Conservation (phyloP, 2,329 filamentous ascomycete species). For the Dactylellina parvicollis region DNA sequence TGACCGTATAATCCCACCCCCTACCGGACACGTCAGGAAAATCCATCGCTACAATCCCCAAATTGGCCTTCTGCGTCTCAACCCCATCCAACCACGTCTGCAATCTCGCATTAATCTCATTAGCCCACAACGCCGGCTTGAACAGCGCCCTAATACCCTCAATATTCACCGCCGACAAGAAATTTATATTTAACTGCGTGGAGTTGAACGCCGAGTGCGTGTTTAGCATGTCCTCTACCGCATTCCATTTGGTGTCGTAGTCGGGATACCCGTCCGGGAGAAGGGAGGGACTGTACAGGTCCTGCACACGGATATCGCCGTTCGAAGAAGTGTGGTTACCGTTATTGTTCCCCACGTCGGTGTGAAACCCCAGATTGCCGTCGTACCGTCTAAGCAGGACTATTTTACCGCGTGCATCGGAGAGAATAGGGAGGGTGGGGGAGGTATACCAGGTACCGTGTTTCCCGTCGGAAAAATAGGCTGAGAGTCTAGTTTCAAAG, state of each 20-base stretch:
- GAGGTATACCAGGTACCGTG: conserved; percentile 22
- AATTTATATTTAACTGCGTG: conserved; percentile 19
- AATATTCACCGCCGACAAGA: conserved; percentile 27
- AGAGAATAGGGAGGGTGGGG: conserved; percentile 3
- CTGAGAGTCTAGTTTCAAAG: conserved; percentile 12
- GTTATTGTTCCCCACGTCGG: conserved; percentile 18
- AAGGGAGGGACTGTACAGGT: conserved; percentile 13
- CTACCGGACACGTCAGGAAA: conserved; percentile 21
- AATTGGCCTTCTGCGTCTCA: conserved; percentile 8
- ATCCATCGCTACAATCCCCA: conserved; percentile 29
- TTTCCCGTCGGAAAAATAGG: background rate
- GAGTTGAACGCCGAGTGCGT: conserved; percentile 3
- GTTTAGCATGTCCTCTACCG: conserved; percentile 1
- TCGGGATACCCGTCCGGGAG: conserved; percentile 2
- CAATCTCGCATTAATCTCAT: conserved; percentile 27
- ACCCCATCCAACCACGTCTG: conserved; percentile 15
- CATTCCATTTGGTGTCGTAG: conserved; percentile 18
- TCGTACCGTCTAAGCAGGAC: conserved; percentile 15
- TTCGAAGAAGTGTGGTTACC: background rate
- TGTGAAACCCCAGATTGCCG: conserved; percentile 17
- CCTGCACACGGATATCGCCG: conserved; percentile 18
- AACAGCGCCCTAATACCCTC: background rate
- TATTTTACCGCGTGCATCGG: conserved; percentile 20
- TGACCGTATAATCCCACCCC: conserved; percentile 9
- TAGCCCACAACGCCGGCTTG: conserved; percentile 20